Conservation (phyloP, 768 basidiomycete genomes). For the Dioszegia hungarica region DNA sequence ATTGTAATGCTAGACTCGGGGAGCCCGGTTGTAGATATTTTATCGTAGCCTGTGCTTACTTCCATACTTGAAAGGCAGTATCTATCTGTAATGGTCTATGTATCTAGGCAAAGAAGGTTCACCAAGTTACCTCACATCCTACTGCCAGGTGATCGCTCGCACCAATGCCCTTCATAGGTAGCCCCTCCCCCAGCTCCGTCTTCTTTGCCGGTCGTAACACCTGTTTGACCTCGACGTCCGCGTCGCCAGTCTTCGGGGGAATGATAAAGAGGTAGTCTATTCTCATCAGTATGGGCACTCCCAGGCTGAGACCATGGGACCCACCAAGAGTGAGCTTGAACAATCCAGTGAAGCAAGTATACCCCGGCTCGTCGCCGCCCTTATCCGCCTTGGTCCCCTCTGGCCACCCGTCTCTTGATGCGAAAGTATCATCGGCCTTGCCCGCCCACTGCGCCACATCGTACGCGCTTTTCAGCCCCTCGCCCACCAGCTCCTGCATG, state of each 20-base stretch:
- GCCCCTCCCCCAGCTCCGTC: conserved; percentile 62
- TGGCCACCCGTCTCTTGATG: conserved; percentile 52
- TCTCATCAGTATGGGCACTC: background rate
- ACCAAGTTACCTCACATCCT: conserved; percentile 55
- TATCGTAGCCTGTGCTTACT: no score
- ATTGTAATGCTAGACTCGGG: no score
- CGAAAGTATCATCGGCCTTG: conserved; percentile 53
- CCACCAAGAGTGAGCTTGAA: conserved; percentile 77
- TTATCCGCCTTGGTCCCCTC: background rate
- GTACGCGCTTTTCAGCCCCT: conserved; percentile 62
- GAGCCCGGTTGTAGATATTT: no score
- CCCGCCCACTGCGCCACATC: conserved; percentile 47
- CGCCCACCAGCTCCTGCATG: conserved; percentile 45
- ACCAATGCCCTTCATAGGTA: conserved; percentile 73
- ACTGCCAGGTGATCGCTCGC: conserved; percentile 85
- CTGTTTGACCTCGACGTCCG: conserved; percentile 51
- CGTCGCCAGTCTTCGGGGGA: conserved; percentile 20
- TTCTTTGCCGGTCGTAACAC: conserved; percentile 62
- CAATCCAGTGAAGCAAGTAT: conserved; percentile 81
- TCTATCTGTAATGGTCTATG: background rate
- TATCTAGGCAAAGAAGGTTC: no score
- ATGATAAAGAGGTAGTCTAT: conserved; percentile 84
- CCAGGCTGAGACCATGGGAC: conserved; percentile 21
- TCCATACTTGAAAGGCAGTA: no score
- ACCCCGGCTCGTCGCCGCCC: conserved; percentile 62